phyloP scores from a whole-genome alignment of 768 basidiomycete species.

The Trametes punicea region DNA sequence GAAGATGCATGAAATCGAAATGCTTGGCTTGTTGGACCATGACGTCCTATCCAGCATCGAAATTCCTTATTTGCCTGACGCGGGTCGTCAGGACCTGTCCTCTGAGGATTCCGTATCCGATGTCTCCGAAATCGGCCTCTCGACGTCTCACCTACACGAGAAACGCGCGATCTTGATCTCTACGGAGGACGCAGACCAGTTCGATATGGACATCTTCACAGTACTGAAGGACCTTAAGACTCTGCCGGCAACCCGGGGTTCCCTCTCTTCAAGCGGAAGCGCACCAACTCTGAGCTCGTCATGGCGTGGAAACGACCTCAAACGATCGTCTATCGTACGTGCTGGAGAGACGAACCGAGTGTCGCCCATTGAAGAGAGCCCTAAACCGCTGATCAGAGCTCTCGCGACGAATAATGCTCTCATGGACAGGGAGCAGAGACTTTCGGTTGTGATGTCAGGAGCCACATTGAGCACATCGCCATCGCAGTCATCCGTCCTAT shows the following conservation, averaged over 20 bases:
- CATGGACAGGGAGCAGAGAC: conserved; percentile 20
- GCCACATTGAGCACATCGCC: conserved; percentile 53
- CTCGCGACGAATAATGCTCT: conserved; percentile 42
- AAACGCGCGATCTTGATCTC: conserved; percentile 23
- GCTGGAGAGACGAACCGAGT: conserved; percentile 50
- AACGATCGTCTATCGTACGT: conserved; percentile 32
- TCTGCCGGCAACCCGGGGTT: conserved; percentile 32
- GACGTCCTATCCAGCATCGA: conserved; percentile 88
- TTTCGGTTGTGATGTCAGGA: conserved; percentile 17
- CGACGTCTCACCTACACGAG: neutral
- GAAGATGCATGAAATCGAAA: conserved; percentile 97
- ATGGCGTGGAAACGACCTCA: conserved; percentile 34
- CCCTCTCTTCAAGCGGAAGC: conserved; percentile 39
- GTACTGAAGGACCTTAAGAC: conserved; percentile 40
- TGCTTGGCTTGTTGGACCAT: conserved; percentile 88
- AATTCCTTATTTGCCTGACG: conserved; percentile 69
- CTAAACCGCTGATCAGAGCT: conserved; percentile 45
- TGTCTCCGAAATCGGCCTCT: neutral
- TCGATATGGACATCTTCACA: conserved; percentile 69
- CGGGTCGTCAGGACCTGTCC: conserved; percentile 25
- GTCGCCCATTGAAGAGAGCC: conserved; percentile 70
- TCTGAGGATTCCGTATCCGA: conserved; percentile 17
- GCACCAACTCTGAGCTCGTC: conserved; percentile 36
- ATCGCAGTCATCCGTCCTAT: conserved; percentile 64
- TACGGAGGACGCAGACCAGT: conserved; percentile 63